Evolutionary conservation across 139 green algal genomes (phyloP), one percentile per base, ranked within the genome.

Genomic region (Micractinium conductrix): DNA sequence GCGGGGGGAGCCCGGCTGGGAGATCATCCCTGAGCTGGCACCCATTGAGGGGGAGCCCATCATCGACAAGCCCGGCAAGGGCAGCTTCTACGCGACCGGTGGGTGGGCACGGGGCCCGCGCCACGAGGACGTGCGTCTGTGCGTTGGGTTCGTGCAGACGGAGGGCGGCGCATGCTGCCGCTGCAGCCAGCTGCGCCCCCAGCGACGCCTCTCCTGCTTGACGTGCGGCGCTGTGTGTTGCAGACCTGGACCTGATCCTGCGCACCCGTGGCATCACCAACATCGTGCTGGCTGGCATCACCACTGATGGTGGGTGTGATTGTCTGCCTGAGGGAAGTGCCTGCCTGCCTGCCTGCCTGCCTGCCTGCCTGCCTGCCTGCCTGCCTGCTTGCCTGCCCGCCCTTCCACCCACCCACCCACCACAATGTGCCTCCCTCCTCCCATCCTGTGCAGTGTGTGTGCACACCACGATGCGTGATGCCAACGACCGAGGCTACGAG

Each of bases 21-120:
- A 93, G 50, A 90, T 95, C 83, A 95, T 95, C 37, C 84, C 87
- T 24, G 92, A 95, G 89, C 79, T 95, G 82, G 83, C 87, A 9
- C 91, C 92, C 4, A 2, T 87, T 9, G 16, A 40, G 7, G 88
- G 85, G 1, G 92, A 95, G 78, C 28, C 81, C 0, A 55, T 95
- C 48, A 90, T 95, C 35, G 92, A 95, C 81, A 95, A 95, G 84
- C 92, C 92, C 1, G 92, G 92, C 70, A 95, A 95, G 84, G 92
- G 86, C n/a, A 88, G 44, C 42, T 93, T 93, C 89, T 89, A 78
- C 35, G 89, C 85, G 44, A 93, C 74, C 6, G 74, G 74, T 80
- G 74, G 33, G 74, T 7, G 62, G 26, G 58, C n/a, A n/a, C n/a
- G n/a, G n/a, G n/a, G n/a, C n/a, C n/a, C n/a, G n/a, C n/a, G n/a